phyloP scores from a whole-genome alignment of 805 yeast species.

The Kodamaea lidongshanica region DNA sequence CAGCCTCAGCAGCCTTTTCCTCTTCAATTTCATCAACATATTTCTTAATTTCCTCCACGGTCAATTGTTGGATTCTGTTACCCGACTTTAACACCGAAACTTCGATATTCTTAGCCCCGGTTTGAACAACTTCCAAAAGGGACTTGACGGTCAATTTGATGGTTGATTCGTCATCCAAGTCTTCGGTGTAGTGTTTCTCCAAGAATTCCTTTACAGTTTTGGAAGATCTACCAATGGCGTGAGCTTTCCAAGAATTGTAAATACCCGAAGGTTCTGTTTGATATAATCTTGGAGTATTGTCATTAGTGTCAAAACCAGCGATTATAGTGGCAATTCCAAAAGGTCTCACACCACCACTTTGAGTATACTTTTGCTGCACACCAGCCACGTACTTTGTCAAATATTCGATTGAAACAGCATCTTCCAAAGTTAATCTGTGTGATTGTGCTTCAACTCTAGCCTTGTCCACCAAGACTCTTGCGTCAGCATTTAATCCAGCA shows the following conservation, averaged over 20 bases:
- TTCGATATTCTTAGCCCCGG: slow-evolving; percentile 95
- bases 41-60: slow-evolving; percentile 64
- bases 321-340: slow-evolving; percentile 93
- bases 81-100: slow-evolving; percentile 79
- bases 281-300: slow-evolving; percentile 71
- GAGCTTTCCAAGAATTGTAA: slow-evolving; percentile 96
- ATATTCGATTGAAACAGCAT: slow-evolving; percentile 86
- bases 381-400: slow-evolving; percentile 95
- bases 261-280: slow-evolving; percentile 98
- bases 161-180: slow-evolving; percentile 60
- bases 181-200: slow-evolving; percentile 77
- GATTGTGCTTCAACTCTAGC: slow-evolving; percentile 97
- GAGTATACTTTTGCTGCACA: slow-evolving; percentile 93
- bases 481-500: slow-evolving; percentile 98
- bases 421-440: slow-evolving; percentile 88
- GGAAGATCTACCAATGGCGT: slow-evolving; percentile 90
- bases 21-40: slow-evolving; percentile 79
- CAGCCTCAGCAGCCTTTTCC: slow-evolving; percentile 80
- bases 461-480: slow-evolving; percentile 86
- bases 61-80: slow-evolving; percentile 49
- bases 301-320: slow-evolving; percentile 92
- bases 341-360: slow-evolving; percentile 97
- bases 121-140: slow-evolving; percentile 91
- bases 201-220: slow-evolving; percentile 93
- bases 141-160: slow-evolving; percentile 78